These are phyloP conservation scores for Echites panduratus DNA, from an alignment of 257 asterid genomes.

Conservation along the genomic window DNA sequence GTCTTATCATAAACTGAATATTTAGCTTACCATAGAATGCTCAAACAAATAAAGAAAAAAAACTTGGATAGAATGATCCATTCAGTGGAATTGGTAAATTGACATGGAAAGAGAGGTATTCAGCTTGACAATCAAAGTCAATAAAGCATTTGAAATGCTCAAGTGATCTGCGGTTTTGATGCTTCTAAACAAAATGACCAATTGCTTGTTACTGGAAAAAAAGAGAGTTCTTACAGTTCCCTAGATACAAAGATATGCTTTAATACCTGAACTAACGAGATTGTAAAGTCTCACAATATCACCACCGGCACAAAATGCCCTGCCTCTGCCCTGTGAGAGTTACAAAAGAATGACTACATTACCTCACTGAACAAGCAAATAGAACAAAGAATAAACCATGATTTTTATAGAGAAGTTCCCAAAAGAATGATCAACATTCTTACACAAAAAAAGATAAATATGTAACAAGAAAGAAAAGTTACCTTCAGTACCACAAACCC, in stretches of 20 bases:
- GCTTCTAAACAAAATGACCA: background rate
- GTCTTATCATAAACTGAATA: background rate
- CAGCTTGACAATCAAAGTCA: too few species aligned
- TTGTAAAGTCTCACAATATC: constrained; percentile 69
- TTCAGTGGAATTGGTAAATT: background rate
- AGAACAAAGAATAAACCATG: background rate
- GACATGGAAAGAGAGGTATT: background rate
- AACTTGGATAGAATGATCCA: background rate
- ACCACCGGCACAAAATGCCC: constrained; percentile 95
- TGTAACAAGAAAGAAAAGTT: background rate
- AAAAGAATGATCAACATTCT: constrained; percentile 11
- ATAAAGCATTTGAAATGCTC: background rate
- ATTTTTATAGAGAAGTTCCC: background rate
- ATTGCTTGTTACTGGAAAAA: background rate
- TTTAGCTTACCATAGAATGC: background rate
- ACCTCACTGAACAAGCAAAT: constrained; percentile 14
- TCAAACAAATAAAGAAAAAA: background rate
- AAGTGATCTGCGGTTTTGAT: background rate
- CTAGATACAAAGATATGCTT: background rate
- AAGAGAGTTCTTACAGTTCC: background rate
- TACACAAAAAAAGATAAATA: background rate
- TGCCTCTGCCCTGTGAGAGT: constrained; percentile 77
- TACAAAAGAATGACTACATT: constrained; percentile 23
- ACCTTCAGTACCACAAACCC: constrained; percentile 82
- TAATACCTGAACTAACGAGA: constrained; percentile 50